Base-by-base conservation (phyloP, 1,139 yeast species). In the Suhomyces terraborum region DNA sequence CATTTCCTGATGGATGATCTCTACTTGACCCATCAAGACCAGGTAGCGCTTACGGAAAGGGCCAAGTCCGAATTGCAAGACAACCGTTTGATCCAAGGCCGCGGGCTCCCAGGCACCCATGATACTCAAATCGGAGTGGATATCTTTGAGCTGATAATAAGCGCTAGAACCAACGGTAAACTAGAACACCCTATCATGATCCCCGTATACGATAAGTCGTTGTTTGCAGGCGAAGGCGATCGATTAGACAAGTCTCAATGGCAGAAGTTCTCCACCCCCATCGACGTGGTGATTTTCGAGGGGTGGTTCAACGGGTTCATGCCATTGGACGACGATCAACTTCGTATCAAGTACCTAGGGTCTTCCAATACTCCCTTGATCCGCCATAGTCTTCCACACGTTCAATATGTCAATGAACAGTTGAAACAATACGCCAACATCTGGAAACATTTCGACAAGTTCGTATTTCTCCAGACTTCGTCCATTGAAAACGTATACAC, bases 91-190 rank as follows among this genome's bases (percentile, higher is more conserved):
- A 57, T 87, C 20, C 78, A 75, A 48, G 96, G 96, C 3, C 67
- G 98, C 32, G 98, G 98, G 0, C 70, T 88, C 22, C 98, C 98
- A 0, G 98, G 98, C 0, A 91, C 98, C 0, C 98, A 93, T 58
- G 98, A 93, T 56, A 53, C 86, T 29, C 53, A 52, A 1, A 52
- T 79, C 13, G 66, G 75, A 5, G n/a, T 44, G 2, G 42, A 53
- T 2, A 56, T 59, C n/a, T 53, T 66, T 34, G 42, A 45, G 13
- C 45, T 47, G 25, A 47, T 64, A 24, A 34, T 38, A 2, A 18
- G 32, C 13, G 19, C 17, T 9, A 21, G 45, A 17, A 21, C 14
- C 2, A 40, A 49, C n/a, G 33, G 48, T 7, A 22, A 23, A 5
- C 16, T 36, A 8, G 28, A 29, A 47, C 49, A 18, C 51, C 60